Base-by-base conservation (phyloP, 78 protist genomes). In the Monocercomonoides exilis region DNA sequence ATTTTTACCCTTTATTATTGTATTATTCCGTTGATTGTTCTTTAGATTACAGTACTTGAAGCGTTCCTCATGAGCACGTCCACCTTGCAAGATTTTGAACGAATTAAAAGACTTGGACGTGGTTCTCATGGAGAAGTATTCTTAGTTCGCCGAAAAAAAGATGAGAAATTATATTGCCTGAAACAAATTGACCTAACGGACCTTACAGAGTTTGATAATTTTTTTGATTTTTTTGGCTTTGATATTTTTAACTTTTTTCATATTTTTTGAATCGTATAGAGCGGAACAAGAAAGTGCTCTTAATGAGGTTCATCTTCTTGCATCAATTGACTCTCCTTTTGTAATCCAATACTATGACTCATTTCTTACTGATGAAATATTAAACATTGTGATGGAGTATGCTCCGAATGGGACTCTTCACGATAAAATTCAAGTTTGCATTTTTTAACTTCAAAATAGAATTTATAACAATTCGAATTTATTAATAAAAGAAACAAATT, bases 171-270 rank as follows among this genome's bases (percentile, higher is more conserved):
- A 3, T 85, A 85, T 44, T 85, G 80, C 88, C 54, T 79, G 82
- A 79, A 86, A 46, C 80, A 86, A 42, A 86, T 86, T 63, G 82
- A 86, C 81, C 64, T 86, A 32, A 11, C 84, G 1, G 77, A 0
- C 77, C 88, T 81, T 1, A 3, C 85, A 29, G 70, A 11, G 70
- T 54, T 21, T 54, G 70, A 29, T 54, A 29, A 11, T 54, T 54
- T 21, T 54, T 54, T 21, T 54, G 11, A 29, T 54, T 21, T 11
- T 29, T 29, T 21, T 11, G 11, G 38, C 21, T 21, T 54, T 54
- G 11, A 11, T 54, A 54, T 54, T 54, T 54, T 54, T 21, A 11
- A 11, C 11, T 29, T 54, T 54, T 11, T 54, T 54, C 21, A 29
- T 11, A 29, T 21, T 29, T 21, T 54, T 54, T 54, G 11, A 21